phyloP scores from a whole-genome alignment of 2,329 filamentous ascomycete genomes.

The Rhynchosporium agropyri region DNA sequence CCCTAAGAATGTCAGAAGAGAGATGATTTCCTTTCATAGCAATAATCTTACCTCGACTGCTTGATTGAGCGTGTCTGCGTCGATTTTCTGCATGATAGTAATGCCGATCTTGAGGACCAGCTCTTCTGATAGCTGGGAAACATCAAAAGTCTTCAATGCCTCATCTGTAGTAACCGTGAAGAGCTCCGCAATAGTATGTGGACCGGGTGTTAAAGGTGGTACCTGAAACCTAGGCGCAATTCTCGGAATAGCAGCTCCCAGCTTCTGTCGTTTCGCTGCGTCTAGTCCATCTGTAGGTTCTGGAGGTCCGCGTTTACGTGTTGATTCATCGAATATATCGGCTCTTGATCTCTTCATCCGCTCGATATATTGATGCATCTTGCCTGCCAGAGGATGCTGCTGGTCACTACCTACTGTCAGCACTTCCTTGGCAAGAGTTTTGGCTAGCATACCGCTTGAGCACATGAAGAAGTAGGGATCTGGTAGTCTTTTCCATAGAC shows the following conservation, averaged over 20 bases:
- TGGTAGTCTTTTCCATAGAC: constrained; percentile 93
- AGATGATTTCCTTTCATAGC: background rate
- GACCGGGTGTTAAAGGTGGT: constrained; percentile 72
- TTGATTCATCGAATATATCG: constrained; percentile 78
- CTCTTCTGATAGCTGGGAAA: constrained; percentile 73
- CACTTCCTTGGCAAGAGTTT: constrained; percentile 19
- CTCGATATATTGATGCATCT: constrained; percentile 87
- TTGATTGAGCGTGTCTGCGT: constrained; percentile 67
- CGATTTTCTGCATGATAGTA: constrained; percentile 72
- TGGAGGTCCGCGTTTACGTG: constrained; percentile 72
- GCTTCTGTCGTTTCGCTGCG: constrained; percentile 76
- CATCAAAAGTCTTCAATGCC: constrained; percentile 78
- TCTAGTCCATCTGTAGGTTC: constrained; percentile 76
- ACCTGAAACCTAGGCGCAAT: constrained; percentile 44
- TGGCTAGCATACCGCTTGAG: constrained; percentile 65
- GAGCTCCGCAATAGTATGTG: constrained; percentile 77
- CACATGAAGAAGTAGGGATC: constrained; percentile 80
- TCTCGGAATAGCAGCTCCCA: constrained; percentile 54
- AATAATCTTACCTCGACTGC: constrained; percentile 67
- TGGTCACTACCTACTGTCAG: constrained; percentile 65
- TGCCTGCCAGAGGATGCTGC: constrained; percentile 71
- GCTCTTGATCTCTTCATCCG: constrained; percentile 75
- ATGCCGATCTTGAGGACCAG: constrained; percentile 82
- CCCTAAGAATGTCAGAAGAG: constrained; percentile 44
- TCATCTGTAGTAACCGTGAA: constrained; percentile 82